A percentile compares a stretch with the other conserved stretches of the same genome.
These are phyloP conservation scores for Penicillium mononematosum DNA, from an alignment of 495 filamentous ascomycete genomes.

Conservation along the genomic window DNA sequence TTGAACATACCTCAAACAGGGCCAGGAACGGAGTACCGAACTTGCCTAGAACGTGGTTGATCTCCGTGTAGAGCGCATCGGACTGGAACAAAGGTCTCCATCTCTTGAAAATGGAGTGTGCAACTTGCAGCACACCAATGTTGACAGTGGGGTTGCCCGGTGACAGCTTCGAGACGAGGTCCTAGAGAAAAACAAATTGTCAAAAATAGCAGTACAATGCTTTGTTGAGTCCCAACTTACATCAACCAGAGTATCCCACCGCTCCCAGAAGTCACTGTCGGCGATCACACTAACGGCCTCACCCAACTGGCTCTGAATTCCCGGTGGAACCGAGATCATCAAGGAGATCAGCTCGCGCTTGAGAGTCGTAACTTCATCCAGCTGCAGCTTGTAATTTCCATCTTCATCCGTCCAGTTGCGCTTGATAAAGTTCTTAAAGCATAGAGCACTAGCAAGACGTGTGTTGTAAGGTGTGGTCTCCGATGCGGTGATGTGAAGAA, in stretches of 20 bases:
- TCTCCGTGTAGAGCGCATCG: conserved; percentile 85
- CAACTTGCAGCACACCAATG: conserved; percentile 92
- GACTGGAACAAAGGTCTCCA: conserved; percentile 93
- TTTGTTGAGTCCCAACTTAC: conserved; percentile 38
- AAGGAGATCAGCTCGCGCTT: conserved; percentile 92
- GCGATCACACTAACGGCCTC: conserved; percentile 96
- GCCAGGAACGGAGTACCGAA: conserved; percentile 80
- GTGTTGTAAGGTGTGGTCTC: conserved; percentile 66
- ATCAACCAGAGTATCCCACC: conserved; percentile 91
- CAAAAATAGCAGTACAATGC: neutral
- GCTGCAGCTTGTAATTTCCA: conserved; percentile 80
- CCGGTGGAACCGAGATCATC: conserved; percentile 87
- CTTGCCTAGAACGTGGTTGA: conserved; percentile 84
- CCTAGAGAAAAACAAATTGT: conserved; percentile 42
- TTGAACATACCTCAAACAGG: conserved; percentile 62
- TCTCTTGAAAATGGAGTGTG: conserved; percentile 95
- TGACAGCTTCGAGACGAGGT: conserved; percentile 84
- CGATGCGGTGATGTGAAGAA: conserved; percentile 84
- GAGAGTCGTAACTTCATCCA: conserved; percentile 78
- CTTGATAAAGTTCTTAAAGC: conserved; percentile 97
- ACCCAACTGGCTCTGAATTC: conserved; percentile 88
- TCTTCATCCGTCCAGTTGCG: conserved; percentile 92
- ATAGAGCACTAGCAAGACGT: conserved; percentile 85
- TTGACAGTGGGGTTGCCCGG: conserved; percentile 74
- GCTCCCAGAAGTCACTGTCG: conserved; percentile 93